A percentile compares a stretch with the other conserved stretches of the same genome.
These are phyloP conservation scores for Saccharomycopsis lassenensis DNA, from an alignment of 805 yeast species.

Conservation along the genomic window DNA sequence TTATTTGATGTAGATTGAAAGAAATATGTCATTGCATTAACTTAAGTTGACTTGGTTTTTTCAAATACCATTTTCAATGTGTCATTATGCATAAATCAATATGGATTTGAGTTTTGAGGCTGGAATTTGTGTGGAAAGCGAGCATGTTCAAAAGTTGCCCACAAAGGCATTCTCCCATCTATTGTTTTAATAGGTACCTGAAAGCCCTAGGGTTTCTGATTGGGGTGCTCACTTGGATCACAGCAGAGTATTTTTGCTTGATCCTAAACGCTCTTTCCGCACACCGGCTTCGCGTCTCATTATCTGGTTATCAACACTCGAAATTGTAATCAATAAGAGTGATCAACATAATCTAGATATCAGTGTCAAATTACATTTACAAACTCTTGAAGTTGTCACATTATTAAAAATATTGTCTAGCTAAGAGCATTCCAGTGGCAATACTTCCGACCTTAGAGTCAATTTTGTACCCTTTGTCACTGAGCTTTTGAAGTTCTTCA, in stretches of 20 bases:
- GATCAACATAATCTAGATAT: background rate
- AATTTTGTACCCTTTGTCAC: conserved; percentile 56
- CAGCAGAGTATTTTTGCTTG: background rate
- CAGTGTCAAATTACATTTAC: conserved; percentile 1
- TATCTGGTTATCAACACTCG: background rate
- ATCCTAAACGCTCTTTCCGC: background rate
- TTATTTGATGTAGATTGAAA: too few relatives aligned
- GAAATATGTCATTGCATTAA: conserved; percentile 9
- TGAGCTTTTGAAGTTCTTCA: conserved; percentile 39
- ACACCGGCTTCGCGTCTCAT: background rate
- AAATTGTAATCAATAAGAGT: background rate
- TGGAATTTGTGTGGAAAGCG: background rate
- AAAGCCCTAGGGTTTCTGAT: background rate
- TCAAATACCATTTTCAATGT: conserved; percentile 14
- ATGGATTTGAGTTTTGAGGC: background rate
- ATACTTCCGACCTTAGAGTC: conserved; percentile 85
- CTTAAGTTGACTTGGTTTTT: conserved; percentile 16
- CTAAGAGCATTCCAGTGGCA: conserved; percentile 67
- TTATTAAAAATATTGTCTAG: too few relatives aligned
- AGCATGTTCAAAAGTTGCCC: background rate
- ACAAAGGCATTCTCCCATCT: background rate
- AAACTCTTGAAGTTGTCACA: conserved; percentile 6
- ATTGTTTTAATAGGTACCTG: conserved; percentile 1
- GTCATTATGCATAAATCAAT: conserved; percentile 16
- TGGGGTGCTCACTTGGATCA: background rate